Conservation (phyloP, 1,284 basidiomycete species). For the Trametes sp. region DNA sequence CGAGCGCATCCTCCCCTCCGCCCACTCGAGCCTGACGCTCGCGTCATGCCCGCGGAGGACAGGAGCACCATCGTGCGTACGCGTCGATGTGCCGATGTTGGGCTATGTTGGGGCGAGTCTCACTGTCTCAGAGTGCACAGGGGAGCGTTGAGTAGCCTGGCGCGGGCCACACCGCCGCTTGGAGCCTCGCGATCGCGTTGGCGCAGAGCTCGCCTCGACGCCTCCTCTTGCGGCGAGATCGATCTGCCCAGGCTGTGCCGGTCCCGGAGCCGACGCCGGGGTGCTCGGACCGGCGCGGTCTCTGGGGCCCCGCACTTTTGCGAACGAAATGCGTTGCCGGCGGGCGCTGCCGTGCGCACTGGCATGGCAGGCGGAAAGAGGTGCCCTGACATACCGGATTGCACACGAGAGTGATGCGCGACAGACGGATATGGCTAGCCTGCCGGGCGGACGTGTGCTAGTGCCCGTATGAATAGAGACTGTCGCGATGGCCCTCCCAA, state of each 20-base stretch:
- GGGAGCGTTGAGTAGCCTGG: constrained; percentile 13
- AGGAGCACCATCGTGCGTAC: not conserved
- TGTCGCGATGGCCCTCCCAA: no score
- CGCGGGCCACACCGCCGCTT: constrained; percentile 4
- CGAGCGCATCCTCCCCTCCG: not conserved
- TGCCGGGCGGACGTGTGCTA: no score
- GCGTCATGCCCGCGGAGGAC: not conserved
- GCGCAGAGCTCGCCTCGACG: no score
- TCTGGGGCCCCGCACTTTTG: not conserved
- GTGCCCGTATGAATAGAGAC: no score
- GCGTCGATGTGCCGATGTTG: not conserved
- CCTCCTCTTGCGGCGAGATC: not conserved
- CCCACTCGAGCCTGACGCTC: not conserved
- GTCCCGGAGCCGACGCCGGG: not conserved
- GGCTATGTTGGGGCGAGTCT: no score
- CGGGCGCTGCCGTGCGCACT: no score
- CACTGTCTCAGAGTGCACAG: not conserved
- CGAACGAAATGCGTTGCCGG: not conserved
- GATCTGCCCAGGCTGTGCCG: not conserved
- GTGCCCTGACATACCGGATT: not conserved
- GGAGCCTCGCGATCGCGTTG: no score
- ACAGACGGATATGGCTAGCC: no score
- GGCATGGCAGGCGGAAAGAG: not conserved
- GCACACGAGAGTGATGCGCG: no score
- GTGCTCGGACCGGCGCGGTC: not conserved